Percentiles rank a stretch among this genome's conserved stretches.
phyloP scores from a whole-genome alignment of 129 eudicot species.

The Oenanthe sinensis region DNA sequence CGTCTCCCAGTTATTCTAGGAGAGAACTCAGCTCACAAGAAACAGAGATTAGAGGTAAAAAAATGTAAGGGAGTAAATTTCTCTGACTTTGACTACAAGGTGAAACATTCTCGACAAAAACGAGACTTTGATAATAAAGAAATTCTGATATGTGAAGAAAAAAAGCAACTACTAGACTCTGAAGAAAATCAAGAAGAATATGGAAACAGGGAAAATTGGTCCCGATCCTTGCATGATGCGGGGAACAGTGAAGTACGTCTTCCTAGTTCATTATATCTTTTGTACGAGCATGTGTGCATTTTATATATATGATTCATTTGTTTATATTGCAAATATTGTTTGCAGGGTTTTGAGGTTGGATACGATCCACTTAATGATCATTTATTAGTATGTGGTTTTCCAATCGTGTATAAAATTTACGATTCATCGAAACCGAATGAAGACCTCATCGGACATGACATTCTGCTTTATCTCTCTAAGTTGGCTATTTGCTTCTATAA shows the following conservation, averaged over 20 bases:
- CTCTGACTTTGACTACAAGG: neutral
- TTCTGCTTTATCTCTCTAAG: neutral
- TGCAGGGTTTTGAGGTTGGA: neutral
- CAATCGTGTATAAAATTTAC: neutral
- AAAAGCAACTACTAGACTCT: neutral
- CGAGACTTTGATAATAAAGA: too few species aligned
- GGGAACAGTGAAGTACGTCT: neutral
- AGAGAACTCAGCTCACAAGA: neutral
- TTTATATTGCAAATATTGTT: neutral
- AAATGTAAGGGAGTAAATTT: too few species aligned
- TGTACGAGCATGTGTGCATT: neutral
- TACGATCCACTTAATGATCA: neutral
- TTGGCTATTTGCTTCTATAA: neutral
- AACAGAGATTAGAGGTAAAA: neutral
- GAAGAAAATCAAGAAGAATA: neutral
- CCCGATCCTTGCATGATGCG: neutral
- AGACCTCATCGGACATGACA: neutral
- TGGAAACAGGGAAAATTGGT: neutral
- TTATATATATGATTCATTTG: neutral
- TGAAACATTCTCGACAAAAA: too few species aligned
- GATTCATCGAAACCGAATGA: neutral
- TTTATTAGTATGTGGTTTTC: neutral
- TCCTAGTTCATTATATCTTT: neutral
- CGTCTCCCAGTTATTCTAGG: neutral
- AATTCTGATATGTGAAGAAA: neutral